Base-by-base conservation (phyloP, 768 basidiomycete species). In the Lactarius pseudohatsudake region DNA sequence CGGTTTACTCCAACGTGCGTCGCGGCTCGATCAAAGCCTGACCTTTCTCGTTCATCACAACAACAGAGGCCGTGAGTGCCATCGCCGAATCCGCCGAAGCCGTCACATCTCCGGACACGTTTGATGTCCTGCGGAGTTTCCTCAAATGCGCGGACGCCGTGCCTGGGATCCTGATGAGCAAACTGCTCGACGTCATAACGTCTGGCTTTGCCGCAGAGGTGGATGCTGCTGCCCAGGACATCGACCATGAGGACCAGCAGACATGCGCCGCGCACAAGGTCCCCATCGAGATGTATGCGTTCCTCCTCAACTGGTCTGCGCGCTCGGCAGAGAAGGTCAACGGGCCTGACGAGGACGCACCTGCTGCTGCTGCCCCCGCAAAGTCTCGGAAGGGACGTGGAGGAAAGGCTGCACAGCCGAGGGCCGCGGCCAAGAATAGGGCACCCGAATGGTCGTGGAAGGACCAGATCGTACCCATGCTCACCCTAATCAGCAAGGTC, bases 301-400 rank as follows among this genome's bases (percentile, higher is more conserved):
- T 98, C 75, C 79, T 98, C 30, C 77, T 97, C n/a, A 83, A 88
- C 67, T 98, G 95, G 95, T 96, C 96, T 74, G 90, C 92, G 18
- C 77, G 80, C 13, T 87, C 87, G 0, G 90, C 88, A 1, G 94
- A 96, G 76, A 90, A 89, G 70, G 85, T 89, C 65, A 90, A 89
- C 54, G 79, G 79, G 7, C 73, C 80, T 15, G 83, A 79, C 53
- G 80, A 83, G 15, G 80, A 82, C 2, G 81, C 79, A 22, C 81
- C 82, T 15, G 75, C 80, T 15, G 75, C 80, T 2, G 77, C 74
- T 7, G 80, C 83, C 1, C 78, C 79, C 28, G 75, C 81, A 1
- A 87, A 85, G 68, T 72, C 80, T 9, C 81, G 81, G 66, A 84
- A 82, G 67, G 89, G 87, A 0, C 81, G 81, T 63, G 89, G 88